Percentiles rank a stretch among this genome's conserved stretches.
Evolutionary conservation across 345 rosid genomes (phyloP).

Genomic region (Heritiera littoralis): DNA sequence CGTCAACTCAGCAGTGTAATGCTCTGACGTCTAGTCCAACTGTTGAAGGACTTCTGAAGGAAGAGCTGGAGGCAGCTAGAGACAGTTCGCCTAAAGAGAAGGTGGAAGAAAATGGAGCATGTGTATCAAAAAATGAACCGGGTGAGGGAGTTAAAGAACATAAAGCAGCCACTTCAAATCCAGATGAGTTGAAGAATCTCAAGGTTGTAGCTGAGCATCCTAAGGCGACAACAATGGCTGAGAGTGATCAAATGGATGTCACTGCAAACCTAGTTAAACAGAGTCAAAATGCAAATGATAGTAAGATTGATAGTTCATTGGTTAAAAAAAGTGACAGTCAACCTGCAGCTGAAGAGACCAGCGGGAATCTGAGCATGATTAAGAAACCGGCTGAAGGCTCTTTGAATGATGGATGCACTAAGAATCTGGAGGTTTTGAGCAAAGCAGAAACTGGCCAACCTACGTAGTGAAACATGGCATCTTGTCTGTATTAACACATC

Average conservation of each 20-base stretch:
- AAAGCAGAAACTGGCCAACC: conserved; percentile 12
- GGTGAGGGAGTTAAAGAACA: conserved; percentile 28
- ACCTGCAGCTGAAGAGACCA: conserved; percentile 11
- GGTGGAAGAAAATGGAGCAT: conserved; percentile 19
- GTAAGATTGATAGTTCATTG: conserved; percentile 19
- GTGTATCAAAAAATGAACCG: conserved; percentile 14
- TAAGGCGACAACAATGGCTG: conserved; percentile 21
- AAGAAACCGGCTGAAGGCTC: conserved; percentile 7
- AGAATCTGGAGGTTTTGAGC: conserved; percentile 31
- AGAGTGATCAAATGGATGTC: conserved; percentile 23
- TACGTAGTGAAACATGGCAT: neutral
- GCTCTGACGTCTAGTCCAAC: conserved; percentile 30
- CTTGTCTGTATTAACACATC: neutral
- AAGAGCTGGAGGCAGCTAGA: conserved; percentile 28
- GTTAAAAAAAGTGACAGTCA: conserved; percentile 20
- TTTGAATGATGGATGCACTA: conserved; percentile 15
- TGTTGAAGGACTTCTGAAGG: conserved; percentile 30
- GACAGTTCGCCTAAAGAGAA: neutral
- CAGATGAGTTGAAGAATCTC: conserved; percentile 31
- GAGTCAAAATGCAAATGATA: conserved; percentile 32
- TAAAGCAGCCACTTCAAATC: conserved; percentile 31
- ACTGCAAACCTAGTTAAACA: conserved; percentile 26
- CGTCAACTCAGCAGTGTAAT: conserved; percentile 30
- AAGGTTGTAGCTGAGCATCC: conserved; percentile 29
- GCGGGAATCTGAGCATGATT: neutral